Base-by-base conservation (phyloP, 176 grass and related monocot species). In the Hordeum marinum region DNA sequence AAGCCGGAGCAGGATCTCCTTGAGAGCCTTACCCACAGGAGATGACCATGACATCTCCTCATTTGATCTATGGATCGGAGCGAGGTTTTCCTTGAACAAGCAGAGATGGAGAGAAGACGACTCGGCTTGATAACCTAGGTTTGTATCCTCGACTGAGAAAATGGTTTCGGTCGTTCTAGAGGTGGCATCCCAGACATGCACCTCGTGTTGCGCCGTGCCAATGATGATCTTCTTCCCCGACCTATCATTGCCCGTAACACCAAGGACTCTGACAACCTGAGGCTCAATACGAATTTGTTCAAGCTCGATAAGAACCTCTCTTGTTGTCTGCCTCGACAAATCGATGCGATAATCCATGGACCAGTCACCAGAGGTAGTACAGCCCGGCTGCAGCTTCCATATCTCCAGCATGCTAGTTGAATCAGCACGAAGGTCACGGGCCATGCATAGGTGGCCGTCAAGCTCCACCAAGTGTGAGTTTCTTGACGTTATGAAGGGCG, bases 221-320 rank as follows among this genome's bases (percentile, higher is more conserved):
- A 82, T 60, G 66, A 82, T 59, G 40, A 82, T 82, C 80, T 82
- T 82, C 80, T 60, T 34, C 34, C 11, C 34, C 27, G 48, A 29
- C 4, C 50, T 60, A 54, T 36, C 34, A 59, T 72, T 24, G n/a
- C 66, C 50, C 7, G 40, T 5, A 27, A 52, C 46, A 58, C 80
- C 80, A 41, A 71, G 50, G 21, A 82, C 59, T 62, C 59, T 6
- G 11, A 62, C 59, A 12, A 62, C 59, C 59, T 62, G 4, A 62
- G 59, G 23, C 59, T 27, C 32, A 20, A 50, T 2, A 50, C 15
- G 46, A 50, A 50, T 50, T 50, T 0, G 14, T 50, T 50, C 46
- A 2, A 50, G 46, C 46, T 50, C 46, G 46, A 50, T 50, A 50
- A 27, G 32, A 3, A 72, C 21, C 27, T 15, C n/a, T 41, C 13